Evolutionary conservation across 352 stramenopile genomes (phyloP).

Genomic region (Globisporangium megalacanthum): DNA sequence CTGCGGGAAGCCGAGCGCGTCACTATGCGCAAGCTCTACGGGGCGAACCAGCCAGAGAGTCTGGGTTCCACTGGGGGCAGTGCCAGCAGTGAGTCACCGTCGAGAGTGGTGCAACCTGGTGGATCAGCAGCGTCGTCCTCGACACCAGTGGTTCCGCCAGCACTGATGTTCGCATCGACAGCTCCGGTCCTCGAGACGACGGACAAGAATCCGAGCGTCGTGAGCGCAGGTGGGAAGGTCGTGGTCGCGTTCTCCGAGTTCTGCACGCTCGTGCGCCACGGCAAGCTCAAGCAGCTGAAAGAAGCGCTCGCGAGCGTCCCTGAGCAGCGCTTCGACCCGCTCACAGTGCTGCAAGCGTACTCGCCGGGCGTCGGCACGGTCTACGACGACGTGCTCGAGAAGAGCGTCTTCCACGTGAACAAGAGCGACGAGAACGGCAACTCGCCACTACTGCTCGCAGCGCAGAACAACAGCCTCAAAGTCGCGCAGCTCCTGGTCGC

Average conservation of each 20-base stretch:
- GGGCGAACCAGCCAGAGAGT: conserved; percentile 9
- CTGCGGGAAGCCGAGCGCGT: conserved; percentile 49
- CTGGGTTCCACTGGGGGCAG: not conserved
- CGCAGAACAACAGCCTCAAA: conserved; percentile 87
- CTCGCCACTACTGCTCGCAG: conserved; percentile 79
- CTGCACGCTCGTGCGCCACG: conserved; percentile 78
- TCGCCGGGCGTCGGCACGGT: conserved; percentile 81
- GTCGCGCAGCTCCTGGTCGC: conserved; percentile 87
- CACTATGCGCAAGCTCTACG: conserved; percentile 42
- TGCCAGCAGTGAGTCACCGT: not conserved
- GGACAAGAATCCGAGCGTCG: too few species aligned
- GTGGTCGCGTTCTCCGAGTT: conserved; percentile 72
- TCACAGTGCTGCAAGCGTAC: conserved; percentile 67
- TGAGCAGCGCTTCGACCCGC: conserved; percentile 82
- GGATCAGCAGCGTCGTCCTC: not conserved
- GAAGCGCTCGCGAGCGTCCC: conserved; percentile 79
- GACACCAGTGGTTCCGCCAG: not conserved
- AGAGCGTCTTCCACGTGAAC: conserved; percentile 87
- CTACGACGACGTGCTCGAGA: conserved; percentile 89
- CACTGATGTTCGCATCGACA: conserved; percentile 1
- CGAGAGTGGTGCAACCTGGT: not conserved
- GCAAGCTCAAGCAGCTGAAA: conserved; percentile 86
- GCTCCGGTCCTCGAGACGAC: not conserved
- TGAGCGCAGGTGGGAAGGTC: conserved; percentile 15
- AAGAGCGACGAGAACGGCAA: conserved; percentile 89